Evolutionary conservation across 176 grass and related monocot genomes (phyloP).

Genomic region (Miscanthus lutarioriparius): DNA sequence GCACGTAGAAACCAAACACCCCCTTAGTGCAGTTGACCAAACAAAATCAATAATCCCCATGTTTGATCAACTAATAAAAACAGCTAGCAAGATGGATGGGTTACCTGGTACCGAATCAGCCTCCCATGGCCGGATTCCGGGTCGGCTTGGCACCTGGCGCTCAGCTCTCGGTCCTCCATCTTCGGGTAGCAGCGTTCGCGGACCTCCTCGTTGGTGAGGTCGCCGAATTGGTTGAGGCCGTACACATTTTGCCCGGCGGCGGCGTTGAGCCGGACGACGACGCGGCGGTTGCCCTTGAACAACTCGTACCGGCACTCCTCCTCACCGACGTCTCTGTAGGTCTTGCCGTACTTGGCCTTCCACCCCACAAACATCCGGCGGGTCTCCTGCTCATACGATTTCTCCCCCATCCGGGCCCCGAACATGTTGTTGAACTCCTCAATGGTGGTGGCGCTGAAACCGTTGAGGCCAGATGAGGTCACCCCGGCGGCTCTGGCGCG

Average conservation of each 20-base stretch:
- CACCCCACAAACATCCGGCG: background rate
- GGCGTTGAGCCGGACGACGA: background rate
- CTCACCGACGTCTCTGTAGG: background rate
- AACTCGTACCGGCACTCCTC: background rate
- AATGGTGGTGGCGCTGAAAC: background rate
- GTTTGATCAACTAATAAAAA: too few species aligned
- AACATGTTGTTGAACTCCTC: background rate
- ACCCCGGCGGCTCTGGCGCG: background rate
- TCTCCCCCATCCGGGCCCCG: background rate
- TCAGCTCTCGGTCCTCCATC: background rate
- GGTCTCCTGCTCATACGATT: background rate
- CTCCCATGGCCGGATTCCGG: background rate
- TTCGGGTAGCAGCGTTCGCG: background rate
- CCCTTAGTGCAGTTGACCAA: too few species aligned
- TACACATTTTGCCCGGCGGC: background rate
- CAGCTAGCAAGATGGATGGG: too few species aligned
- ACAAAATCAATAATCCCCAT: too few species aligned
- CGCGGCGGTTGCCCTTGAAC: background rate
- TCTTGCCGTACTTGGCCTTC: background rate
- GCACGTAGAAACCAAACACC: too few species aligned
- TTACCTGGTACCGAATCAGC: background rate
- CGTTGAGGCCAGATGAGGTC: background rate
- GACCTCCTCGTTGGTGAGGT: conserved; percentile 32
- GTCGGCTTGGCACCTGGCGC: background rate
- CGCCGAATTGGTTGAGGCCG: conserved; percentile 20